These are phyloP conservation scores for Lachancea mirantina DNA, from an alignment of 805 yeast species.

Conservation along the genomic window DNA sequence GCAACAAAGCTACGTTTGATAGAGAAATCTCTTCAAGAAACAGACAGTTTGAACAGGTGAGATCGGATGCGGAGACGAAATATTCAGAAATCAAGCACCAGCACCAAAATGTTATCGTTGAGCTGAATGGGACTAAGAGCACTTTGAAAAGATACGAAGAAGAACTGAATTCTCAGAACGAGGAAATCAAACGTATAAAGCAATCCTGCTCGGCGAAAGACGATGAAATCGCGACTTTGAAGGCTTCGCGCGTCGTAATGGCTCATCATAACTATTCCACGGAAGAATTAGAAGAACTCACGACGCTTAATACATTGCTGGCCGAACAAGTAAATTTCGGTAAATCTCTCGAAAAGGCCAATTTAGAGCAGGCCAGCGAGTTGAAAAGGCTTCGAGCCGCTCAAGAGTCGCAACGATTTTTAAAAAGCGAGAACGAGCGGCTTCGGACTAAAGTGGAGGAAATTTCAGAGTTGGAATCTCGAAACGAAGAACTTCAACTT, in stretches of 20 bases:
- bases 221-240: conserved; percentile 23
- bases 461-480: conserved; percentile 38
- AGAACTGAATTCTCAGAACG: conserved; percentile 19
- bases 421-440: conserved; percentile 23
- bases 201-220: conserved; percentile 19
- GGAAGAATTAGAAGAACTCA: conserved; percentile 31
- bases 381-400: conserved; percentile 39
- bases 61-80: conserved; percentile 29
- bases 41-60: conserved; percentile 31
- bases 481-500: conserved; percentile 42
- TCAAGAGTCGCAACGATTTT: conserved; percentile 20
- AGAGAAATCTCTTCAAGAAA: conserved; percentile 21
- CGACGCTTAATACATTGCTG: conserved; percentile 30
- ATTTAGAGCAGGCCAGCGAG: conserved; percentile 45
- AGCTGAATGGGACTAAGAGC: conserved; percentile 15
- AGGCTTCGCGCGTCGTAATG: conserved; percentile 30
- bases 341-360: conserved; percentile 44
- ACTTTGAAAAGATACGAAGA: conserved; percentile 20
- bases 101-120: conserved; percentile 13
- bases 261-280: conserved; percentile 31
- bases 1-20: conserved; percentile 31
- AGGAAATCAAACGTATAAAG: conserved; percentile 20
- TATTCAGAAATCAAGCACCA: conserved; percentile 13
- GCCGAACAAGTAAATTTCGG: conserved; percentile 40
- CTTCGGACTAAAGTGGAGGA: conserved; percentile 37